Percentiles rank a stretch among this genome's conserved stretches.
Conservation (phyloP, 2,329 filamentous ascomycete species). For the Amphichorda felina region DNA sequence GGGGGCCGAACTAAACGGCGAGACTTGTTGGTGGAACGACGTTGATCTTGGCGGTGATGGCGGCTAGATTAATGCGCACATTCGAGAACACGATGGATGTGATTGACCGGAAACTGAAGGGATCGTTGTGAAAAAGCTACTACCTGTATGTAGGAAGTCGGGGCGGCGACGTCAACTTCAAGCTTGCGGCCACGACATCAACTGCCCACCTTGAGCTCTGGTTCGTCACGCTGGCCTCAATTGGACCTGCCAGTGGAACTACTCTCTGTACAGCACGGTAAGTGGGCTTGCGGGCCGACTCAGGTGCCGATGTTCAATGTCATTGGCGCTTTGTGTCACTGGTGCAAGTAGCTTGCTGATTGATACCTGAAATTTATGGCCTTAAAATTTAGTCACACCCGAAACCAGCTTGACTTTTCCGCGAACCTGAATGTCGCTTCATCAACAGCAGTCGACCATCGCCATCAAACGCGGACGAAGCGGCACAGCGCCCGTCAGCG, state of each 20-base stretch:
- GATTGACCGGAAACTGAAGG: no score
- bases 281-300: constrained; percentile 1
- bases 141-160: no score
- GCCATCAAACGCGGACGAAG: neutral
- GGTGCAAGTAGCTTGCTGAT: neutral
- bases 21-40: neutral
- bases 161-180: neutral
- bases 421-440: neutral
- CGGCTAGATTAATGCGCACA: no score
- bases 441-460: neutral
- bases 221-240: neutral
- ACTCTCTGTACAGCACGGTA: no score
- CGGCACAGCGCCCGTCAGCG: neutral
- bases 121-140: no score
- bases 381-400: neutral
- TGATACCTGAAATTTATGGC: neutral
- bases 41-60: neutral
- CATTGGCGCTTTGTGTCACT: no score
- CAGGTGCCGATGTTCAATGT: neutral
- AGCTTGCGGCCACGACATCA: constrained; percentile 3
- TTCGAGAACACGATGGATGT: no score
- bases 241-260: no score
- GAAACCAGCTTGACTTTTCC: neutral
- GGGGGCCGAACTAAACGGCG: neutral
- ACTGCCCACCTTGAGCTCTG: neutral